Base-by-base conservation (phyloP, 108 stramenopile species). In the Cyclostephanos tholiformis region DNA sequence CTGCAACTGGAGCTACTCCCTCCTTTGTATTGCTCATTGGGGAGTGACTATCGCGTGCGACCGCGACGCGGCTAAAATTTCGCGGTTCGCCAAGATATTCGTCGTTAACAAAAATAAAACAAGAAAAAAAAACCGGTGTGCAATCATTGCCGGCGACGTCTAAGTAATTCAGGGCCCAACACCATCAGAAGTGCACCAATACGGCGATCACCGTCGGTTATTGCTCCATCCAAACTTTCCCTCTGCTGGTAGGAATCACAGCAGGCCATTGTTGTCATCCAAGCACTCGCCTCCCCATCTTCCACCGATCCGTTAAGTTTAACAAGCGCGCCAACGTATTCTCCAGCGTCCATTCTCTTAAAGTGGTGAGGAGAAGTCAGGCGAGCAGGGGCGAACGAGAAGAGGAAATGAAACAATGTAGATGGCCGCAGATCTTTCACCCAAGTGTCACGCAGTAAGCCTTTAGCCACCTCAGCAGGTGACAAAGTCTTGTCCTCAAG, bases 171-270 rank as follows among this genome's bases (percentile, higher is more conserved):
- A 20, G 91, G 94, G 17, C 94, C 94, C 30, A 95, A 53, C 27
- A 85, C 78, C 86, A 91, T 88, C 41, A 95, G 76, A 39, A 92
- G 86, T 6, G 89, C 78, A 29, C 88, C 71, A 27, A 95, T 73
- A 11, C 91, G 83, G 11, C 78, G 63, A 65, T 95, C 94, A 6
- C 94, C 94, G 46, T 86, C 86, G 48, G 50, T 51, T 29, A 74
- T 68, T 13, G 44, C 67, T 11, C 71, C 59, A 43, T 79, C 88
- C 9, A 84, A 68, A 62, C 85, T 87, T 68, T 88, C 91, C 32
- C 94, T 84, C 72, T 95, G 94, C 55, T 87, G 86, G 67, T 91
- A 95, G n/a, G 89, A 79, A 78, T 95, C 94, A 57, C 94, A 95
- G 70, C 91, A 91, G 19, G 87, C 85, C 88, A 91, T 88, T 35